Evolutionary conservation across 352 stramenopile genomes (phyloP), one percentile per base, ranked within the genome.

Genomic region (Pythium guiyangense): DNA sequence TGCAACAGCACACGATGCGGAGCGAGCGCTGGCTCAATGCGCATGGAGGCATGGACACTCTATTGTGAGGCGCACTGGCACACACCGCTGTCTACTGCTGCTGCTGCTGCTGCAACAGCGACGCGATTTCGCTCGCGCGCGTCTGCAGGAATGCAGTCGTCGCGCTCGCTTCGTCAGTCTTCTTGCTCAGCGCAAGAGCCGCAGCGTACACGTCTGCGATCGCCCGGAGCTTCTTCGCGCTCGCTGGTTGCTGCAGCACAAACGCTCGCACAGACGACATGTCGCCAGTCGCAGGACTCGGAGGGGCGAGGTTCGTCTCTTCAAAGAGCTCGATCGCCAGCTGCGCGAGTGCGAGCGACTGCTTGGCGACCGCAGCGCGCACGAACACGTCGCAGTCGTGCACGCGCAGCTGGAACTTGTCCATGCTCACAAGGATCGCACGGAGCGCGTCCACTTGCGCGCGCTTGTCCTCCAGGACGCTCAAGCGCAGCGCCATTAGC

Each of bases 261-360:
- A 62, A 54, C 37, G 34, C 17, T 14, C 1, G 11, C 3, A 37
- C 57, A 20, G 9, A 20, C n/a, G n/a, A 20, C 40, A 20, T 57
- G 39, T 22, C 46, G 29, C 14, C 49, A 63, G 26, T 22, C 18
- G 17, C 17, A 29, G 49, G 6, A 25, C 4, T 15, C 15, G 27
- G 12, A 29, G 27, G 14, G 11, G 26, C 31, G 35, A 59, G 49
- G 26, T 71, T 56, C 10, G 51, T 54, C 10, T 54, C 43, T 49
- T 76, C 68, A 27, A 66, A 76, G 11, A 66, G 57, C 39, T 58
- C 49, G 18, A 76, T 59, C 18, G 66, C 59, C 11, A 65, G 57
- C 25, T 60, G 49, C 22, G 68, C 68, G 0, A 68, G 52, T 8
- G 48, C 20, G 6, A 51, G 20, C 51, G 62, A 53, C 20, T 62